Evolutionary conservation across 108 stramenopile genomes (phyloP).

Genomic region (Mediolabrus comicus): DNA sequence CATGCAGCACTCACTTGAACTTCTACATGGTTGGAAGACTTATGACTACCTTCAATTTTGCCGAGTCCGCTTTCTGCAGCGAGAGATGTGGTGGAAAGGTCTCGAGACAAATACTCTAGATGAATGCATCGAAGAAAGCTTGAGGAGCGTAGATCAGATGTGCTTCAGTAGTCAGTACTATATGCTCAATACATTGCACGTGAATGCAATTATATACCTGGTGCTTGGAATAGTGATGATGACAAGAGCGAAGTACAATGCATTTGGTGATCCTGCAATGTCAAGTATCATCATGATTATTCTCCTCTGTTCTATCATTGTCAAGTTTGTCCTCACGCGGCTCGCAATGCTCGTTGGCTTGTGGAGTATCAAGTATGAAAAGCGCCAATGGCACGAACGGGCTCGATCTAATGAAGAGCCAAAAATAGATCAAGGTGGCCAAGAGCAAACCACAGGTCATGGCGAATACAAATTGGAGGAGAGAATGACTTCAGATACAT

Average conservation of each 20-base stretch:
- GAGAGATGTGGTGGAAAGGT: constrained; percentile 81
- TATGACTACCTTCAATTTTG: constrained; percentile 79
- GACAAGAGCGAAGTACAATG: constrained; percentile 66
- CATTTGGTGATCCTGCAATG: constrained; percentile 76
- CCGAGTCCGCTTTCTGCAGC: constrained; percentile 67
- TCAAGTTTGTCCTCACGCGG: constrained; percentile 45
- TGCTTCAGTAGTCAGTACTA: constrained; percentile 87
- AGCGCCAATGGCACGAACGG: constrained; percentile 60
- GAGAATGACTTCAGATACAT: constrained; percentile 70
- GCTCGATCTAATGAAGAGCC: constrained; percentile 18
- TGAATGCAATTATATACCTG: constrained; percentile 75
- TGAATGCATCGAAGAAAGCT: constrained; percentile 77
- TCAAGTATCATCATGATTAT: constrained; percentile 45
- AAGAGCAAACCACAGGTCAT: constrained; percentile 52
- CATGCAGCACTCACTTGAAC: constrained; percentile 68
- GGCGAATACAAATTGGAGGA: constrained; percentile 78
- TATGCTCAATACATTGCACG: constrained; percentile 73
- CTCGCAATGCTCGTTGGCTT: constrained; percentile 59
- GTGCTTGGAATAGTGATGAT: constrained; percentile 78
- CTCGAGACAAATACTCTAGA: constrained; percentile 63
- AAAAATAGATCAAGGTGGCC: constrained; percentile 47
- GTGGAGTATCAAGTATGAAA: constrained; percentile 74
- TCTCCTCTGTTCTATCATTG: constrained; percentile 21
- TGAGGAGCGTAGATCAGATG: constrained; percentile 76
- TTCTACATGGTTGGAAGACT: constrained; percentile 86